These are phyloP conservation scores for Mortierella sp. DNA, from an alignment of 371 early-diverging fungal genomes.

Conservation along the genomic window DNA sequence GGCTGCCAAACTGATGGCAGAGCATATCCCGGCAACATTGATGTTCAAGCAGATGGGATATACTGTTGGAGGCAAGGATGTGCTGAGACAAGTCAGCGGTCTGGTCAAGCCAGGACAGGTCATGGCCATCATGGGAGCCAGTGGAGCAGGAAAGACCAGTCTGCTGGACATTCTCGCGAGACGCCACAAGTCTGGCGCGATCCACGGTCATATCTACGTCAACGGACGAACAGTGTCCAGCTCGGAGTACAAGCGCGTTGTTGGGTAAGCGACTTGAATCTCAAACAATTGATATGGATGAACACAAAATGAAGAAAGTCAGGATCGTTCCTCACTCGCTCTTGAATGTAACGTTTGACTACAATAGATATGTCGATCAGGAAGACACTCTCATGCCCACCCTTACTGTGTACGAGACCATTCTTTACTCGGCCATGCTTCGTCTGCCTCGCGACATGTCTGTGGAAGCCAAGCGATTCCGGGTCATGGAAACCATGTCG, in stretches of 20 bases:
- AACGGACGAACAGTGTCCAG: constrained; percentile 79
- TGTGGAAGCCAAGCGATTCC: constrained; percentile 60
- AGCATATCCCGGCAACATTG: constrained; percentile 77
- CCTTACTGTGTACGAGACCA: constrained; percentile 91
- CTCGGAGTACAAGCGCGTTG: constrained; percentile 70
- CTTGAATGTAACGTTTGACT: too few species aligned
- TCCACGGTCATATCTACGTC: constrained; percentile 89
- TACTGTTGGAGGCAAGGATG: constrained; percentile 62
- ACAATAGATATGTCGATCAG: constrained; percentile 85
- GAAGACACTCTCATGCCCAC: constrained; percentile 90
- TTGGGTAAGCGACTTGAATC: constrained; percentile 60
- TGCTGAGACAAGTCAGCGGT: constrained; percentile 79
- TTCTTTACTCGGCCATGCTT: constrained; percentile 89
- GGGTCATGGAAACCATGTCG: constrained; percentile 77
- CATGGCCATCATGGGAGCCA: constrained; percentile 82
- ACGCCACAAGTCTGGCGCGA: constrained; percentile 83
- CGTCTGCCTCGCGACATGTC: constrained; percentile 79
- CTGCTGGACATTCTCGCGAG: constrained; percentile 93
- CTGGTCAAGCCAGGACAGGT: constrained; percentile 85
- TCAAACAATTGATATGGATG: too few species aligned
- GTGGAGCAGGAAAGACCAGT: constrained; percentile 83
- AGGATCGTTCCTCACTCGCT: too few species aligned
- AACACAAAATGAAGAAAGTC: too few species aligned
- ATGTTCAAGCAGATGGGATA: constrained; percentile 78
- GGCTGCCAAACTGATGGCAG: constrained; percentile 79